Conservation (phyloP, 1,284 basidiomycete species). For the Bjerkandera adusta region DNA sequence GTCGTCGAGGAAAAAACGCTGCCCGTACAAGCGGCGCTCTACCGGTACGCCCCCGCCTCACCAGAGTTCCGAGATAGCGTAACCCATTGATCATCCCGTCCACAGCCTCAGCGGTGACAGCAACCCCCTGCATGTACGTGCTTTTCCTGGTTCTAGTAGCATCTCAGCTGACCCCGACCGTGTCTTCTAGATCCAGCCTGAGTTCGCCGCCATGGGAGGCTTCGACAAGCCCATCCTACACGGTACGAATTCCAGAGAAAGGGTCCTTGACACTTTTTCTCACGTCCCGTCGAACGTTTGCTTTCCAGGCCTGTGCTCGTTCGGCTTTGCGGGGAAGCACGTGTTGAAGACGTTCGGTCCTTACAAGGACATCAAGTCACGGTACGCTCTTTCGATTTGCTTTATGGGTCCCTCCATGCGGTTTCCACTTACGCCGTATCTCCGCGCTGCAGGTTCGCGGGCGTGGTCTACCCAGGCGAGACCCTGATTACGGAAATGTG, state of each 20-base stretch:
- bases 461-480: conserved; percentile 94
- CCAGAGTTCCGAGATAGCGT: background rate
- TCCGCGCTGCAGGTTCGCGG: conserved; percentile 62
- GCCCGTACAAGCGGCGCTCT: conserved; percentile 83
- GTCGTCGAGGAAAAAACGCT: conserved; percentile 87
- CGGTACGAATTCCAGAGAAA: conserved; percentile 36
- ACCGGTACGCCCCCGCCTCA: conserved; percentile 67
- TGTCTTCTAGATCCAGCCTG: conserved; percentile 76
- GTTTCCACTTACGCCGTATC: too few species aligned
- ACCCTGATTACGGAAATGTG: conserved; percentile 96
- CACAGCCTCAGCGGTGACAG: conserved; percentile 81
- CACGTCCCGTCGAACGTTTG: conserved; percentile 2
- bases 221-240: conserved; percentile 90
- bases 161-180: conserved; percentile 3
- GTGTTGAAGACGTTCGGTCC: conserved; percentile 84
- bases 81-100: background rate
- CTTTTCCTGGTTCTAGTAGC: background rate
- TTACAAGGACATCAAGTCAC: conserved; percentile 94
- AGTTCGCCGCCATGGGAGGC: conserved; percentile 92
- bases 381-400: conserved; percentile 47
- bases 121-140: conserved; percentile 86
- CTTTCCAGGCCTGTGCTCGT: conserved; percentile 76
- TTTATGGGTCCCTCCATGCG: background rate
- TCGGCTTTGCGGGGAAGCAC: conserved; percentile 96
- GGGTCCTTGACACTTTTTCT: too few species aligned